Base-by-base conservation (phyloP, 352 stramenopile species). In the Phytophthora rubi region DNA sequence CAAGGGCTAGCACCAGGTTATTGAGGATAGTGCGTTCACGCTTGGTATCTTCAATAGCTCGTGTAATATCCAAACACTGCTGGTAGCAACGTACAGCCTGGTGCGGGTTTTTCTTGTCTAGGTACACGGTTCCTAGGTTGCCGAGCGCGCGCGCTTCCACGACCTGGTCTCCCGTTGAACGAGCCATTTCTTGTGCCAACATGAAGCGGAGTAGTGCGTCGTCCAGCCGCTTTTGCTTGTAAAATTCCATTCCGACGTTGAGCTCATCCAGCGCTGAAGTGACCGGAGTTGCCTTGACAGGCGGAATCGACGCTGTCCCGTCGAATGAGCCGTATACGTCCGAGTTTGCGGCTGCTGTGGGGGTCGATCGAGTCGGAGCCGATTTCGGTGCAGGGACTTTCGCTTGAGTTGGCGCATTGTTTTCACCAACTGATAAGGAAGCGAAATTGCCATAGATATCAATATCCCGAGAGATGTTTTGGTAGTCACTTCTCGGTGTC, bases 1-100 rank as follows among this genome's bases (percentile, higher is more conserved):
- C 89, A 44, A 90, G 71, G 8, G 88, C 84, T 16, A 95, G 85
- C 44, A 95, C 85, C 9, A 95, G 73, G 55, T 95, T 95, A 72
- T 95, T 94, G 16, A 95, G 76, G 60, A 95, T 94, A 4, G 85
- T 92, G 12, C 86, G 86, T 59, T 95, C 88, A 8, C 88, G 80
- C 62, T 94, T 95, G 23, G 81, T 78, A 55, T 94, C 86, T 12
- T 85, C 75, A 45, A 94, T 90, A 3, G 80, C 75, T 10, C 82
- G 83, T 8, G 86, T 93, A 59, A 94, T 90, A 53, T 86, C 84
- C 44, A 94, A 74, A 48, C 84, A 94, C 51, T 90, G 84, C 60
- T 91, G 70, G 69, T 95, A 94, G 75, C 86, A 95, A 45, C 65
- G 62, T 45, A 94, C 86, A 9, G 88, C 88, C 32, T 93, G 81